A percentile compares a stretch with the other conserved stretches of the same genome.
These are phyloP conservation scores for Trypanosoma caninum DNA, from an alignment of 208 protist species.

Conservation along the genomic window DNA sequence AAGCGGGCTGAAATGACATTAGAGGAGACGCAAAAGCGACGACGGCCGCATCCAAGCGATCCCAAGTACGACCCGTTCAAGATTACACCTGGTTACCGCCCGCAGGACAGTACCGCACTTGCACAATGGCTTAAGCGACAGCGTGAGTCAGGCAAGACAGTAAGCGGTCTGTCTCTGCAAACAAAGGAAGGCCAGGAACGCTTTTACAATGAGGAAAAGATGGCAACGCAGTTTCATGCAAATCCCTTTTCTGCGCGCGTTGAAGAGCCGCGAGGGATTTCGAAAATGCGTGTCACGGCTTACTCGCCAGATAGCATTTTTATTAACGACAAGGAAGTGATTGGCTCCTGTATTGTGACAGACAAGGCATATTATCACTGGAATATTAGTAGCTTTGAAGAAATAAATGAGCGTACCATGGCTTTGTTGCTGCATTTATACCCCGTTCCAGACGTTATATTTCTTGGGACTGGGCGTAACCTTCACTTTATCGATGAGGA, in stretches of 20 bases:
- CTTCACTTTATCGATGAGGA: constrained; percentile 88
- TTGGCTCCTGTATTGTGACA: constrained; percentile 89
- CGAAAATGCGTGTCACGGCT: constrained; percentile 73
- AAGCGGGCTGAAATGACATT: constrained; percentile 60
- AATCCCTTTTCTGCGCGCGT: constrained; percentile 84
- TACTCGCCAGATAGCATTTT: constrained; percentile 88
- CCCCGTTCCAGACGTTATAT: constrained; percentile 84
- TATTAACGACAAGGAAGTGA: constrained; percentile 87
- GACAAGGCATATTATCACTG: constrained; percentile 86
- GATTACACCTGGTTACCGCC: constrained; percentile 78
- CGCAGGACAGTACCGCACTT: constrained; percentile 75
- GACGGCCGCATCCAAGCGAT: constrained; percentile 76
- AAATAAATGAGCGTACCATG: constrained; percentile 83
- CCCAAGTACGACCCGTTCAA: constrained; percentile 88
- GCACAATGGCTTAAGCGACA: constrained; percentile 88
- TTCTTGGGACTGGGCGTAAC: constrained; percentile 83
- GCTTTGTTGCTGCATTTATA: constrained; percentile 84
- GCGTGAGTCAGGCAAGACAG: constrained; percentile 73
- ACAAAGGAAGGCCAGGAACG: constrained; percentile 83
- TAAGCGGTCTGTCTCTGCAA: constrained; percentile 69
- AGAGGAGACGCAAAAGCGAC: constrained; percentile 68
- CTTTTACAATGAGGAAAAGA: constrained; percentile 92
- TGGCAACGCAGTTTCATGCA: constrained; percentile 89
- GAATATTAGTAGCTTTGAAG: constrained; percentile 87
- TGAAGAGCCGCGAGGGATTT: constrained; percentile 70